Evolutionary conservation across 306 rosid species (phyloP).

Genomic region (Lathyrus aphaca): DNA sequence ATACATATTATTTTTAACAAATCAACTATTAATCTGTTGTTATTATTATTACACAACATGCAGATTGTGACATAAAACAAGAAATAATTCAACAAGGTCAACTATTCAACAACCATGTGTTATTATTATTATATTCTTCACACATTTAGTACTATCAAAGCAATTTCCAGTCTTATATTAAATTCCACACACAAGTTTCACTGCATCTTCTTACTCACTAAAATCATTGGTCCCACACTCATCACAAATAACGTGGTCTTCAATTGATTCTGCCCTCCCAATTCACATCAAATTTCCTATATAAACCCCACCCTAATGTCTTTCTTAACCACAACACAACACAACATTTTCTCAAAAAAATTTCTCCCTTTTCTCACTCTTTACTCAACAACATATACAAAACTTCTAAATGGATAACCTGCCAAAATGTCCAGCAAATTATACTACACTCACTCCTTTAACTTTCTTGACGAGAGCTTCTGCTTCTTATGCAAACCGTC

Average conservation of each 20-base stretch:
- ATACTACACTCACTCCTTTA: constrained; percentile 66
- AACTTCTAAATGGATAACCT: constrained; percentile 53
- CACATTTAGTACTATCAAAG: constrained; percentile 13
- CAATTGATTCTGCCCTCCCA: neutral
- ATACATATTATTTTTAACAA: too few relatives aligned
- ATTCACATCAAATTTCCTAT: neutral
- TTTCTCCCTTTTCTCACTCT: neutral
- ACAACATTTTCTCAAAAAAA: neutral
- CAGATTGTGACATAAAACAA: neutral
- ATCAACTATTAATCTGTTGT: too few relatives aligned
- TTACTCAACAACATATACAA: neutral
- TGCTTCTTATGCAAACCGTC: constrained; percentile 55
- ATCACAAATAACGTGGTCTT: constrained; percentile 1
- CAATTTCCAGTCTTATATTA: constrained; percentile 6
- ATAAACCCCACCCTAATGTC: neutral
- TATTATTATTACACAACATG: neutral
- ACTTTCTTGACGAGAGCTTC: constrained; percentile 75
- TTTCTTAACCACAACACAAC: constrained; percentile 5
- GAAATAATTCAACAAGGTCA: neutral
- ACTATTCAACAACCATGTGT: constrained; percentile 14
- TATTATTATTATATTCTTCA: neutral
- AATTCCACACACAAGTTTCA: constrained; percentile 41
- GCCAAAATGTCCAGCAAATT: constrained; percentile 66
- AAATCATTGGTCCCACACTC: constrained; percentile 20
- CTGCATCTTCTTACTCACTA: constrained; percentile 25